These are phyloP conservation scores for Raphanus raphanistrum DNA, from an alignment of 345 rosid genomes.

Conservation along the genomic window DNA sequence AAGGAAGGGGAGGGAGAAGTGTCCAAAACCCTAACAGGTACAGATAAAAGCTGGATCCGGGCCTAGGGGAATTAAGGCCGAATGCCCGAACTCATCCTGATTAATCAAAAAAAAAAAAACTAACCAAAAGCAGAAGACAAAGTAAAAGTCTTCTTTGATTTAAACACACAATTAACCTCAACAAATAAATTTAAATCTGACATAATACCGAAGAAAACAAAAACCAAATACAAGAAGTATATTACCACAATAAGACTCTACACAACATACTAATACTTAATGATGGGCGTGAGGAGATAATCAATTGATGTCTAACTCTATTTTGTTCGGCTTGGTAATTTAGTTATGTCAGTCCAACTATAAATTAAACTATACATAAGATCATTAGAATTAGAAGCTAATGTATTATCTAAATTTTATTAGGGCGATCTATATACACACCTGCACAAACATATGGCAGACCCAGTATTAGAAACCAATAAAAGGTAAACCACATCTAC, in stretches of 20 bases:
- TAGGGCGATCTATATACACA: neutral
- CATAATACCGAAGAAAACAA: neutral
- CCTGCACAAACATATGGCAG: neutral
- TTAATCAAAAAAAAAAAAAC: too few relatives aligned
- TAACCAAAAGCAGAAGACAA: too few relatives aligned
- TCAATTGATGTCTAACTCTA: neutral
- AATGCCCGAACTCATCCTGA: too few relatives aligned
- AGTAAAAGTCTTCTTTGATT: neutral
- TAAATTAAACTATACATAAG: neutral
- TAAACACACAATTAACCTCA: neutral
- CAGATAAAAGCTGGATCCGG: too few relatives aligned
- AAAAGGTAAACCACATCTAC: neutral
- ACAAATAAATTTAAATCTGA: neutral
- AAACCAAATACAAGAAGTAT: neutral
- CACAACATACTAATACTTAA: slow-evolving; percentile 1
- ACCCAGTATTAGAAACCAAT: neutral
- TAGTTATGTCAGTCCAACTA: neutral
- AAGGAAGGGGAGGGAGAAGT: too few relatives aligned
- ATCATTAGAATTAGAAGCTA: neutral
- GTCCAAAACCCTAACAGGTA: too few relatives aligned
- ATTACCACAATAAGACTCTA: slow-evolving; percentile 5
- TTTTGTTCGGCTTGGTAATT: slow-evolving; percentile 7
- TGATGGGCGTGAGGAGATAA: neutral
- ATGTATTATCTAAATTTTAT: neutral
- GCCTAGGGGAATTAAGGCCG: too few relatives aligned